Percentiles rank a stretch among this genome's conserved stretches.
Conservation (phyloP, 345 rosid genomes). For the Leavenworthia alabamica region DNA sequence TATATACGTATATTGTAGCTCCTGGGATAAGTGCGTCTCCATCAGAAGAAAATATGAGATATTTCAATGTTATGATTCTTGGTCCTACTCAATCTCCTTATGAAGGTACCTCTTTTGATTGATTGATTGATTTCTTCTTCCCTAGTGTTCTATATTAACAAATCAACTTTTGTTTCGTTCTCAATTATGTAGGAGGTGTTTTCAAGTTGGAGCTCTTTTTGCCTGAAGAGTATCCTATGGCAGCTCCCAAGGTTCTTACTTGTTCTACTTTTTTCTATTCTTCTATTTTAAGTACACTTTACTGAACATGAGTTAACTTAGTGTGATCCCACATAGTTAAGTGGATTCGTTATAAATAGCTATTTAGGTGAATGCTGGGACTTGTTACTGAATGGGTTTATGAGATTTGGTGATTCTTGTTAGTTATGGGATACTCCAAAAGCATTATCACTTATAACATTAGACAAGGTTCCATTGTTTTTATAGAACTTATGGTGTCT, state of each 20-base stretch:
- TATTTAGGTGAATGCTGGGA: too few relatives aligned
- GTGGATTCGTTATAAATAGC: not conserved
- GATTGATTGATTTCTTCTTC: too few relatives aligned
- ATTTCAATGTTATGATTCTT: conserved; percentile 95
- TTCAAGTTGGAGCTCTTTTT: conserved; percentile 96
- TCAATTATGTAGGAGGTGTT: conserved; percentile 66
- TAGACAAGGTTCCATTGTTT: not conserved
- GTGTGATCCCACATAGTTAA: too few relatives aligned
- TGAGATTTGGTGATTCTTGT: not conserved
- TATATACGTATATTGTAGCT: too few relatives aligned
- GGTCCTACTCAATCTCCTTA: conserved; percentile 96
- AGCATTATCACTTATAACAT: not conserved
- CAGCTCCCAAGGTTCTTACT: conserved; percentile 96
- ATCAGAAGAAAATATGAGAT: conserved; percentile 92
- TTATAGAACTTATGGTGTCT: not conserved
- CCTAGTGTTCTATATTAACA: too few relatives aligned
- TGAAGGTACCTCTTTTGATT: too few relatives aligned
- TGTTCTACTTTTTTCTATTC: not conserved
- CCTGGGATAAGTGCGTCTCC: conserved; percentile 99
- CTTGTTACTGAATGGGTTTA: not conserved
- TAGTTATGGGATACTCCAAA: not conserved
- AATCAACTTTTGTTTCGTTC: not conserved
- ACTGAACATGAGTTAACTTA: not conserved
- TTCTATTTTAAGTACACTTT: not conserved
- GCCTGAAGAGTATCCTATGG: conserved; percentile 99